phyloP scores from a whole-genome alignment of 2,329 filamentous ascomycete genomes.

The Exophiala phaeomuriformis region DNA sequence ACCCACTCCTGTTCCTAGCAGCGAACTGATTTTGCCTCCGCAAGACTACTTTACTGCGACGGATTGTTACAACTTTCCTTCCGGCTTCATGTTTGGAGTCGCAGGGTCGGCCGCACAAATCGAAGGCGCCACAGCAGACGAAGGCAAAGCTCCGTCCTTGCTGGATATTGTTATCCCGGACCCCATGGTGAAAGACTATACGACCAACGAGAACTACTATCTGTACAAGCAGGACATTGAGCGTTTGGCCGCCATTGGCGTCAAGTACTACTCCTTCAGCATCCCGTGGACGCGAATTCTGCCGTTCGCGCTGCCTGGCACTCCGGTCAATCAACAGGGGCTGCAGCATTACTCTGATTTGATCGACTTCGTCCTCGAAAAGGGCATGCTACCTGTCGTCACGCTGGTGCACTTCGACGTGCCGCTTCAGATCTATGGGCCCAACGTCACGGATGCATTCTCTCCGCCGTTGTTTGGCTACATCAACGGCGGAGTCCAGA shows the following conservation, averaged over 20 bases:
- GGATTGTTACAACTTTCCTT: constrained; percentile 30
- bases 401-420: constrained; percentile 33
- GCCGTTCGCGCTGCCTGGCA: constrained; percentile 40
- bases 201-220: constrained; percentile 46
- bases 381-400: constrained; percentile 40
- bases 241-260: constrained; percentile 35
- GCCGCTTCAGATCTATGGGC: constrained; percentile 21
- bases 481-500: constrained; percentile 30
- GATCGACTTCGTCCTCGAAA: constrained; percentile 39
- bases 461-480: constrained; percentile 20
- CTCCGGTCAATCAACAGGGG: constrained; percentile 41
- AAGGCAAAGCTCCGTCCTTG: constrained; percentile 34
- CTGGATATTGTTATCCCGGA: constrained; percentile 35
- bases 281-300: constrained; percentile 46
- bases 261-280: constrained; percentile 39
- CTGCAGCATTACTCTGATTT: constrained; percentile 45
- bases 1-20: constrained; percentile 49
- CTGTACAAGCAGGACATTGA: constrained; percentile 44
- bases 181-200: constrained; percentile 39
- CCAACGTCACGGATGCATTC: constrained; percentile 10
- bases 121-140: constrained; percentile 38
- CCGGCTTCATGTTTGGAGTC: constrained; percentile 40
- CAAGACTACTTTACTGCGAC: constrained; percentile 43
- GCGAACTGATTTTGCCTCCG: constrained; percentile 51
- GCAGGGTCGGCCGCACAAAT: constrained; percentile 40